Conservation (phyloP, 2,329 filamentous ascomycete genomes). For the Diplocarpon rosae region DNA sequence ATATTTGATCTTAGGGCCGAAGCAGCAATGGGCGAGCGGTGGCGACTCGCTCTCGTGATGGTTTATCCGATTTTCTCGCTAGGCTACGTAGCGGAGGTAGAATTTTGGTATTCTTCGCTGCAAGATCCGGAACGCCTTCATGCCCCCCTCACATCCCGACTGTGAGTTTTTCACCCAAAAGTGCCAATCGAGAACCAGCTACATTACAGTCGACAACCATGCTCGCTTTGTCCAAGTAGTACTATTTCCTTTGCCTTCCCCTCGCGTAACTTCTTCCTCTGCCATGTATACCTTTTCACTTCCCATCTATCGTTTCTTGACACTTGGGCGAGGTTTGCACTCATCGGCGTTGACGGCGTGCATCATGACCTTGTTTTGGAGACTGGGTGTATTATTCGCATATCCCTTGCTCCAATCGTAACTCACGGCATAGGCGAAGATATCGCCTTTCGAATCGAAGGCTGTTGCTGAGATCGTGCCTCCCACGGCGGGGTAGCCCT, state of each 20-base stretch:
- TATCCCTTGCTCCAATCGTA: constrained; percentile 99
- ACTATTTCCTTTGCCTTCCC: neutral
- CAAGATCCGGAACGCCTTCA: constrained; percentile 15
- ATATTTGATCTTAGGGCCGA: no score
- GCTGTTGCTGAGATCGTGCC: constrained; percentile 82
- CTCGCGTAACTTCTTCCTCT: neutral
- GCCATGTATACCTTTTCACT: neutral
- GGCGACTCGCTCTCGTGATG: neutral
- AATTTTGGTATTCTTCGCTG: constrained; percentile 15
- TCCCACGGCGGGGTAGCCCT: constrained; percentile 76
- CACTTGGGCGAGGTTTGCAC: constrained; percentile 39
- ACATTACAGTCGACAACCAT: constrained; percentile 8
- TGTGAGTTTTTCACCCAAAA: constrained; percentile 7
- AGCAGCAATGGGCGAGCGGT: no score
- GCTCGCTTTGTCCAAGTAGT: neutral
- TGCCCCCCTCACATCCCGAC: constrained; percentile 5
- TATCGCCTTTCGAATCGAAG: constrained; percentile 79
- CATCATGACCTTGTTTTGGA: constrained; percentile 74
- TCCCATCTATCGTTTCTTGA: constrained; percentile 27
- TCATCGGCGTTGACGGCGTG: constrained; percentile 62
- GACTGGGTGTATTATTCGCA: constrained; percentile 64
- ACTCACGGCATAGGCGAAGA: constrained; percentile 81
- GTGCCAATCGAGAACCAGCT: constrained; percentile 5
- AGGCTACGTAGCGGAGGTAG: constrained; percentile 4
- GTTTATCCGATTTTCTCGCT: constrained; percentile 9